Base-by-base conservation (phyloP, 805 yeast species). In the Saturnispora saitoi region DNA sequence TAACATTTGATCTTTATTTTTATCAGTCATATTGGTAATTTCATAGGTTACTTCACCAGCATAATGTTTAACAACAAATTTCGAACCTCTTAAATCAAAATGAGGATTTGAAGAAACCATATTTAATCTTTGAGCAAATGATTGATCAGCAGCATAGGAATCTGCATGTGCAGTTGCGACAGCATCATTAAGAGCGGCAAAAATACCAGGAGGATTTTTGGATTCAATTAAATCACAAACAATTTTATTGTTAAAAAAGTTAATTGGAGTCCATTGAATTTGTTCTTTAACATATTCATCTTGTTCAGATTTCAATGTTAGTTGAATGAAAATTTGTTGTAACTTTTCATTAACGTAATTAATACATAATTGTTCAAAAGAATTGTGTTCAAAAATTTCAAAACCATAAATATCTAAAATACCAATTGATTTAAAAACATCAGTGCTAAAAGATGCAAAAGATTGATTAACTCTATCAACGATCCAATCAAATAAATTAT, bases 101-200 rank as follows among this genome's bases (percentile, higher is more conserved):
- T 93, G 95, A 22, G 86, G 83, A 65, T 89, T 90, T 20, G 76
- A 67, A 6, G 89, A 72, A 50, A 93, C 86, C 80, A 86, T 75
- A 56, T 88, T 86, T 59, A 93, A 73, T 67, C 97, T 78, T 71
- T 88, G 96, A 15, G 93, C 85, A 67, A 93, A 93, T 1, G 95
- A 86, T 68, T 89, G 96, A 66, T 93, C 99, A 2, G 98, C 98
- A 17, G 98, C 99, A 46, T 71, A 75, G 1, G 96, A 84, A 62
- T 93, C 98, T 3, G 99, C 99, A 64, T 93, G 99, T 0, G 99
- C 99, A 26, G 98, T 93, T 32, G 96, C 97, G 60, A 89, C 83
- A 0, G 98, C 91, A 71, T 93, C 99, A 67, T 91, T 93, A 68
- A 93, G 75, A 3, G 96, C 95, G 2, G 98, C 95, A 70, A 93